Evolutionary conservation across 768 basidiomycete species (phyloP).

Genomic region (Termitomyces sp.): DNA sequence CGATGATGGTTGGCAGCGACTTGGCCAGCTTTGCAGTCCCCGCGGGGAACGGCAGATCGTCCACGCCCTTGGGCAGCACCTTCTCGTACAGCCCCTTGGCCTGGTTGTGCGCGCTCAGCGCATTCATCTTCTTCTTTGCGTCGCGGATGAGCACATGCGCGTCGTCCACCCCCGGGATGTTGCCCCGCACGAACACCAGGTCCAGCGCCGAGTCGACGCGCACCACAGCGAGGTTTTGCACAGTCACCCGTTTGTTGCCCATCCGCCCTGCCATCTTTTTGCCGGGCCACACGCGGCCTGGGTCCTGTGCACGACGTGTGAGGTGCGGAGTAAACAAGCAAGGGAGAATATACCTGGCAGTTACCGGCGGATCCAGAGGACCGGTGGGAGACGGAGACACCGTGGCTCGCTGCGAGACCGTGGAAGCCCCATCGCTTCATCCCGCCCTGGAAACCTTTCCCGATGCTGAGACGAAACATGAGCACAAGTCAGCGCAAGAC

Average conservation of each 20-base stretch:
- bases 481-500: background rate
- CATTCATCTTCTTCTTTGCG: slow-evolving; percentile 81
- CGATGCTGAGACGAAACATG: slow-evolving; percentile 51
- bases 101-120: slow-evolving; percentile 55
- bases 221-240: slow-evolving; percentile 84
- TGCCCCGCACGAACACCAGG: slow-evolving; percentile 88
- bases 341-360: slow-evolving; percentile 63
- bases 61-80: slow-evolving; percentile 76
- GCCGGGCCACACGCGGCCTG: slow-evolving; percentile 92
- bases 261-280: slow-evolving; percentile 98
- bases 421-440: slow-evolving; percentile 97
- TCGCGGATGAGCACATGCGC: slow-evolving; percentile 83
- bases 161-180: slow-evolving; percentile 85
- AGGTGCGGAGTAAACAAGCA: background rate
- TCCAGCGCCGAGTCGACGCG: slow-evolving; percentile 84
- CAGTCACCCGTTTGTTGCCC: slow-evolving; percentile 77
- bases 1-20: slow-evolving; percentile 56
- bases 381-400: slow-evolving; percentile 93
- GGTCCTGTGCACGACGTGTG: slow-evolving; percentile 55
- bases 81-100: slow-evolving; percentile 70
- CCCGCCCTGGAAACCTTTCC: slow-evolving; percentile 93
- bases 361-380: slow-evolving; percentile 90
- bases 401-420: slow-evolving; percentile 89
- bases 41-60: slow-evolving; percentile 87
- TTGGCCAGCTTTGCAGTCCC: slow-evolving; percentile 76